Conservation (phyloP, 192 early-diverging fungal genomes). For the Allomyces macrogynus region DNA sequence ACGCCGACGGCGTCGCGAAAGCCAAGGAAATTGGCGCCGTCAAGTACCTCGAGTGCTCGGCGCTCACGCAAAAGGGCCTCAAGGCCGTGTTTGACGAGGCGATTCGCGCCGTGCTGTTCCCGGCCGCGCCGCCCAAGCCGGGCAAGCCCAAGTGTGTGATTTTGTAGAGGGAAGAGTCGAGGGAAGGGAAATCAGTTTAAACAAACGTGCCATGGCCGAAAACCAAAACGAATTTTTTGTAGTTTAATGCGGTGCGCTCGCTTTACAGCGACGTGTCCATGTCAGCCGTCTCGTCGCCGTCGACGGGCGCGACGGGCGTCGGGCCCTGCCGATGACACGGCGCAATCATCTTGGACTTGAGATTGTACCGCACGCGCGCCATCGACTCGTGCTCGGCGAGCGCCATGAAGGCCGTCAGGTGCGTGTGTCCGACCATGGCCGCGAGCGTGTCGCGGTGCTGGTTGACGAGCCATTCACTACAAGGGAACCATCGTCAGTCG, state of each 20-base stretch:
- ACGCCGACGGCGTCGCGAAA: conserved; percentile 68
- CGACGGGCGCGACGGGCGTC: too few species aligned
- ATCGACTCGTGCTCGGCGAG: conserved; percentile 74
- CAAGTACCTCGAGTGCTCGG: conserved; percentile 93
- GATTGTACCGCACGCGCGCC: conserved; percentile 46
- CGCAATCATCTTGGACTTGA: conserved; percentile 6
- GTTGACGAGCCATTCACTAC: conserved; percentile 69
- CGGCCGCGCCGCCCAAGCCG: conserved; percentile 38
- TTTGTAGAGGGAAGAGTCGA: conserved; percentile 24
- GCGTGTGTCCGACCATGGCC: conserved; percentile 54
- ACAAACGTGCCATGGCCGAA: too few species aligned
- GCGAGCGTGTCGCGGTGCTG: conserved; percentile 67
- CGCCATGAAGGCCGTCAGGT: conserved; percentile 56
- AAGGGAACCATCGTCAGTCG: background rate
- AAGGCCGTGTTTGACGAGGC: conserved; percentile 99
- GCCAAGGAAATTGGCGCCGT: conserved; percentile 72
- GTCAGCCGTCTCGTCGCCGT: too few species aligned
- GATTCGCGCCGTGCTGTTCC: conserved; percentile 76
- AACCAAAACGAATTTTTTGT: too few species aligned
- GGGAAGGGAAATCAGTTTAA: too few species aligned
- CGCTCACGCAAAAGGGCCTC: conserved; percentile 88
- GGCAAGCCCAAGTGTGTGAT: conserved; percentile 47
- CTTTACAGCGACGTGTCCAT: too few species aligned
- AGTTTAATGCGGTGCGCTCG: too few species aligned
- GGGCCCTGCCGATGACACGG: too few species aligned